Base-by-base conservation (phyloP, 2,329 filamentous ascomycete species). In the Drechslera avenae region DNA sequence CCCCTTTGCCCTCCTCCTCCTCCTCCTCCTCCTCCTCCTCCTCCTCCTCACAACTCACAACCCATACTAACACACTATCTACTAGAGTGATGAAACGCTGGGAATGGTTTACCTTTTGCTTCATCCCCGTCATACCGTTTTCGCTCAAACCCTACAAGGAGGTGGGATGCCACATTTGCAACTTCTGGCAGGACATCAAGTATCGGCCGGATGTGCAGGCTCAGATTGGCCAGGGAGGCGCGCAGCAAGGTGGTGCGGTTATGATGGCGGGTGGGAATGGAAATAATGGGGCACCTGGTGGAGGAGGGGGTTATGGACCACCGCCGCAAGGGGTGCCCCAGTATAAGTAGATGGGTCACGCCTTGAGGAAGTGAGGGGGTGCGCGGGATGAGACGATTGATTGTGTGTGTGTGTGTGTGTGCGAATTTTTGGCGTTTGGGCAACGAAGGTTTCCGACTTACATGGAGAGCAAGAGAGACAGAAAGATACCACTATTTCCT, bases 51-150 rank as follows among this genome's bases (percentile, higher is more conserved):
- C 4, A 19, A 16, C 6, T 12, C 8, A 39, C 19, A 21, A 21
- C 7, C 21, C 17, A n/a, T n/a, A 21, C 10, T 18, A 13, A 43
- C 19, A 9, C 7, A 36, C 5, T 2, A 35, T 14, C 6, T 5
- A 17, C 34, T n/a, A 36, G 17, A 28, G 46, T 59, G 1, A 53
- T 54, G 51, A 61, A 61, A 45, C 58, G 56, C 33, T 59, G 56
- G 57, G 69, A 79, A 34, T 91, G 87, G 86, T 91, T 91, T 67
- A 91, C 89, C 4, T 86, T 91, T 66, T 91, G 88, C 79, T 91
- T 89, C 74, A 74, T 91, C 45, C 89, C 89, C 40, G 73, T 92
- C 37, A 79, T 92, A 19, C 89, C 89, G 0, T 86, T 91, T 66
- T 86, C 83, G 19, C 61, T 80, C 4, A 79, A 80, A 52, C 78